Evolutionary conservation across 2,329 filamentous ascomycete species (phyloP).

Genomic region (Talaromyces sp.): DNA sequence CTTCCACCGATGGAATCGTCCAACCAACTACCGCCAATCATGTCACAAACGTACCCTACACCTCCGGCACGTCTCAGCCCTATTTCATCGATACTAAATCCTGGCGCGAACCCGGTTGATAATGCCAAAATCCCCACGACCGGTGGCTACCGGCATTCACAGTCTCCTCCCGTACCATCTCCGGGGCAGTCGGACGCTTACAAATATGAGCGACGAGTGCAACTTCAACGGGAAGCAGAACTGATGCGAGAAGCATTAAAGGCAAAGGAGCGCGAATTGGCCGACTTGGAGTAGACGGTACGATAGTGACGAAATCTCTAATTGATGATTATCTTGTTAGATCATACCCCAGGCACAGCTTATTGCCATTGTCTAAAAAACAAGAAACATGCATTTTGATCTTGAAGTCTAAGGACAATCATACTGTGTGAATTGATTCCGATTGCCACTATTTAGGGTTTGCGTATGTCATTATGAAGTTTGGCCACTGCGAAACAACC

Average conservation of each 20-base stretch:
- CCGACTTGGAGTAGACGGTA: conserved; percentile 42
- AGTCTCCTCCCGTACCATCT: conserved; percentile 26
- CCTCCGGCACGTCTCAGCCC: conserved; percentile 64
- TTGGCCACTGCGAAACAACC: not conserved
- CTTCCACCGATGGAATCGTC: conserved; percentile 30
- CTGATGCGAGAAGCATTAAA: conserved; percentile 68
- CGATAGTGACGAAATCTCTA: not conserved
- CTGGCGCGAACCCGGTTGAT: conserved; percentile 29
- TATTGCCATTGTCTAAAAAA: not conserved
- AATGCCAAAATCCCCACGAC: conserved; percentile 20
- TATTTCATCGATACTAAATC: conserved; percentile 72
- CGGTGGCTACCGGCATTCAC: conserved; percentile 22
- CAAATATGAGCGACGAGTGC: conserved; percentile 57
- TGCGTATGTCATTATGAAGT: not conserved
- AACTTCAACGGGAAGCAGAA: conserved; percentile 69
- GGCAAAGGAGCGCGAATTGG: conserved; percentile 70
- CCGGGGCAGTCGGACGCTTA: conserved; percentile 48
- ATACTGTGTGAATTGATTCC: not conserved
- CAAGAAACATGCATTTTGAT: too few relatives aligned
- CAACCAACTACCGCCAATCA: conserved; percentile 40
- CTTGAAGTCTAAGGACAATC: not conserved
- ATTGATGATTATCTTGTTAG: not conserved
- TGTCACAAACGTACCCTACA: conserved; percentile 32
- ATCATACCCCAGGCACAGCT: not conserved
- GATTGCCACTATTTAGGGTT: not conserved